Percentiles rank a stretch among this genome's conserved stretches.
phyloP scores from a whole-genome alignment of 2,329 filamentous ascomycete species.

The Talaromyces sp. region DNA sequence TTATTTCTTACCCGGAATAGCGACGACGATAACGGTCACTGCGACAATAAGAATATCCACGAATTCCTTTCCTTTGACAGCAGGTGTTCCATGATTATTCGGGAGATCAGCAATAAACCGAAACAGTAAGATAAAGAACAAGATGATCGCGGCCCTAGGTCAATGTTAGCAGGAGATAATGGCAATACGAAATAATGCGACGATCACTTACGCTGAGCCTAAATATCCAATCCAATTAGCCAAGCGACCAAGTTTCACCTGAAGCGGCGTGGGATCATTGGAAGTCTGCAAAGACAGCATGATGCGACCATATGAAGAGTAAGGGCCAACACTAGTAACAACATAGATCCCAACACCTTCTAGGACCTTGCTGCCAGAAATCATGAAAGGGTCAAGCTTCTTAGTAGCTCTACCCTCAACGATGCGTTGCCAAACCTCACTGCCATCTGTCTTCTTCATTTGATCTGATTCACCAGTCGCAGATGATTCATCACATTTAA shows the following conservation, averaged over 20 bases:
- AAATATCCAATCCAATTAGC: slow-evolving; percentile 78
- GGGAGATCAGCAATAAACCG: slow-evolving; percentile 74
- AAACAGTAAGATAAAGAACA: slow-evolving; percentile 86
- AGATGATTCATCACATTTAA: slow-evolving; percentile 74
- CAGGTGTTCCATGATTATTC: slow-evolving; percentile 54
- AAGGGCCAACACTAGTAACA: slow-evolving; percentile 71
- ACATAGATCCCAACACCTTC: slow-evolving; percentile 76
- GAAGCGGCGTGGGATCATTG: slow-evolving; percentile 74
- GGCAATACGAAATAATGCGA: not conserved
- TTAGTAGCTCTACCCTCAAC: slow-evolving; percentile 55
- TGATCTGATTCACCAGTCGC: slow-evolving; percentile 74
- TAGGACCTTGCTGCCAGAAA: slow-evolving; percentile 78
- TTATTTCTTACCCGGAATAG: slow-evolving; percentile 59
- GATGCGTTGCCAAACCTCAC: slow-evolving; percentile 61
- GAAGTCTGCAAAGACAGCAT: slow-evolving; percentile 73
- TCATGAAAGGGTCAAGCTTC: slow-evolving; percentile 71
- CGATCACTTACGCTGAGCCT: slow-evolving; percentile 60
- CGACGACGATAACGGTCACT: slow-evolving; percentile 78
- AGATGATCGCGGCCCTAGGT: slow-evolving; percentile 64
- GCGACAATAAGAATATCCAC: slow-evolving; percentile 77
- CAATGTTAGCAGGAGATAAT: slow-evolving; percentile 13
- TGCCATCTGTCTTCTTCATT: slow-evolving; percentile 66
- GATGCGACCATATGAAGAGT: slow-evolving; percentile 75
- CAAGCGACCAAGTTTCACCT: slow-evolving; percentile 74
- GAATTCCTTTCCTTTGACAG: slow-evolving; percentile 77